Conservation (phyloP, 208 protist species). For the Acanthamoeba comandoni region DNA sequence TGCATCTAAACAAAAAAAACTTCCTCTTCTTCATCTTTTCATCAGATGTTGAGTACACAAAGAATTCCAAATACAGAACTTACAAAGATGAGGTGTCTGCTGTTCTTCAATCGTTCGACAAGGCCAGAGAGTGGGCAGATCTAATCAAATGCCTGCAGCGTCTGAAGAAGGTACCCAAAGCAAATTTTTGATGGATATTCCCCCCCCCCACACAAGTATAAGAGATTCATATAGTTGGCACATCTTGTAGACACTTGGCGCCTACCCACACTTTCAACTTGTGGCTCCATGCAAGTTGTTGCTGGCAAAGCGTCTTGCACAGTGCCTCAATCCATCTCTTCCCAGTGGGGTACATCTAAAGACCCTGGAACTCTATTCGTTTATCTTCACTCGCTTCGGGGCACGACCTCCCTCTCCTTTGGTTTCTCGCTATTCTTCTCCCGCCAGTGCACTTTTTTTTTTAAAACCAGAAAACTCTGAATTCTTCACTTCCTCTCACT, state of each 20-base stretch:
- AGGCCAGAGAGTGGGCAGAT: constrained; percentile 84
- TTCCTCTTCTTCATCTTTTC: too few species aligned
- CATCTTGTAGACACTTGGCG: constrained; percentile 2
- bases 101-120: constrained; percentile 79
- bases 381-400: constrained; percentile 81
- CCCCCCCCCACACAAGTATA: neutral
- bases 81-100: constrained; percentile 79
- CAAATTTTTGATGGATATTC: neutral
- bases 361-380: constrained; percentile 84
- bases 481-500: neutral
- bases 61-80: constrained; percentile 38
- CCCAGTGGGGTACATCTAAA: constrained; percentile 86
- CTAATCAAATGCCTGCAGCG: constrained; percentile 82
- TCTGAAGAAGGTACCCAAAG: constrained; percentile 74
- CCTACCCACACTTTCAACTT: neutral
- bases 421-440: constrained; percentile 20
- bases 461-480: too few species aligned
- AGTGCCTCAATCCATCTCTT: constrained; percentile 86
- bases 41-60: neutral
- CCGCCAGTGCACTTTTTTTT: too few species aligned
- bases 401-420: constrained; percentile 67
- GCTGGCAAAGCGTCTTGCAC: constrained; percentile 83
- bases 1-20: too few species aligned
- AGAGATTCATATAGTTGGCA: neutral
- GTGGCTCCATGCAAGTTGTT: constrained; percentile 81